Percentiles rank a stretch among this genome's conserved stretches.
Conservation (phyloP, 768 basidiomycete genomes). For the Chlorophyllum brunneum region DNA sequence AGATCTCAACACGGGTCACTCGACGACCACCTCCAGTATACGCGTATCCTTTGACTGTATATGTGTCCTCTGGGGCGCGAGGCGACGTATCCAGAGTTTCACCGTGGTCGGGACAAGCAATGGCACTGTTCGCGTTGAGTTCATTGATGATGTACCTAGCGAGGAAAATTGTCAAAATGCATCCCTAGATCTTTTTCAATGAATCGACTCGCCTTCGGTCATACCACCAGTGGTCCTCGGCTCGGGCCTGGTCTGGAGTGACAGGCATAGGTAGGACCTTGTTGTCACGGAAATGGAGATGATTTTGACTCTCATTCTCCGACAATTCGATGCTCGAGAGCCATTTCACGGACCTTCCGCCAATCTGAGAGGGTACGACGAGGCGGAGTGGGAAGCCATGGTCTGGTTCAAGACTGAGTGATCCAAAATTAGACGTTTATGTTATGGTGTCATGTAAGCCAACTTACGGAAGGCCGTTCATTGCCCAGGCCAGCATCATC, state of each 20-base stretch:
- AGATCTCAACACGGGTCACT: constrained; percentile 57
- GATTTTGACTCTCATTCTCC: no score
- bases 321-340: no score
- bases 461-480: constrained; percentile 32
- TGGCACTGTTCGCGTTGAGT: constrained; percentile 56
- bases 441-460: not conserved
- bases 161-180: no score
- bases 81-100: constrained; percentile 31
- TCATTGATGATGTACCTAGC: constrained; percentile 43
- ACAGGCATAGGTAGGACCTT: constrained; percentile 53
- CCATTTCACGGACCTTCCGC: constrained; percentile 54
- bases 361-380: constrained; percentile 60
- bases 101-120: constrained; percentile 52
- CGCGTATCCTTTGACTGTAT: constrained; percentile 52
- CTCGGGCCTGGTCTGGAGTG: constrained; percentile 46
- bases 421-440: no score
- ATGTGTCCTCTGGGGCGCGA: constrained; percentile 20
- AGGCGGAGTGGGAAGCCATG: constrained; percentile 67
- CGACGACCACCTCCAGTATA: constrained; percentile 60
- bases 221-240: constrained; percentile 52
- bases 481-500: no score
- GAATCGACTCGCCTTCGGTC: constrained; percentile 39
- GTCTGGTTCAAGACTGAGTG: constrained; percentile 50
- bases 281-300: no score
- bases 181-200: not conserved